A percentile compares a stretch with the other conserved stretches of the same genome.
phyloP scores from a whole-genome alignment of 2,329 filamentous ascomycete species.

The Fusarium siculi region DNA sequence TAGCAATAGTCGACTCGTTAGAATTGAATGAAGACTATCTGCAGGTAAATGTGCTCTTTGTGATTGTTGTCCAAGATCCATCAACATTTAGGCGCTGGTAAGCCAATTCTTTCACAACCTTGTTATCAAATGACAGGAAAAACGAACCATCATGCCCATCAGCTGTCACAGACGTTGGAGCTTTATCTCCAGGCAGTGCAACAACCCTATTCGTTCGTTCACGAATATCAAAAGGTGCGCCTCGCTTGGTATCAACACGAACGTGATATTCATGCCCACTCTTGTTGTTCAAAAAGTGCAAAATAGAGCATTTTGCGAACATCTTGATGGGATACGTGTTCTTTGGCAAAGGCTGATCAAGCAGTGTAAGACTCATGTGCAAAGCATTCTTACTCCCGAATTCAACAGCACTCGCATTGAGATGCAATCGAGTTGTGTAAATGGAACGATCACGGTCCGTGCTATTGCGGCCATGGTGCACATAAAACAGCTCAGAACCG shows the following conservation, averaged over 20 bases:
- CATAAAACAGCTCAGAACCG: slow-evolving; percentile 49
- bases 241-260: slow-evolving; percentile 14
- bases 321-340: slow-evolving; percentile 46
- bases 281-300: not conserved
- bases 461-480: slow-evolving; percentile 49
- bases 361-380: slow-evolving; percentile 45
- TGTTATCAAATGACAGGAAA: not conserved
- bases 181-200: not conserved
- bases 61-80: slow-evolving; percentile 27
- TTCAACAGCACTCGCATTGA: slow-evolving; percentile 36
- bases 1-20: not conserved
- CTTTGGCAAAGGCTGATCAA: slow-evolving; percentile 47
- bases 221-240: slow-evolving; percentile 25
- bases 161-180: not conserved
- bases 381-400: slow-evolving; percentile 45
- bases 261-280: not conserved
- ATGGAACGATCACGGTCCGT: slow-evolving; percentile 44
- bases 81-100: slow-evolving; percentile 28
- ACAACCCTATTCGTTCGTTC: slow-evolving; percentile 32
- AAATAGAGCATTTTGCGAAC: slow-evolving; percentile 15
- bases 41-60: not conserved
- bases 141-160: slow-evolving; percentile 3
- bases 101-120: not conserved
- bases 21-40: not conserved
- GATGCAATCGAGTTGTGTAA: slow-evolving; percentile 48